phyloP scores from a whole-genome alignment of 2,329 filamentous ascomycete species.

The Penicillium sp. region DNA sequence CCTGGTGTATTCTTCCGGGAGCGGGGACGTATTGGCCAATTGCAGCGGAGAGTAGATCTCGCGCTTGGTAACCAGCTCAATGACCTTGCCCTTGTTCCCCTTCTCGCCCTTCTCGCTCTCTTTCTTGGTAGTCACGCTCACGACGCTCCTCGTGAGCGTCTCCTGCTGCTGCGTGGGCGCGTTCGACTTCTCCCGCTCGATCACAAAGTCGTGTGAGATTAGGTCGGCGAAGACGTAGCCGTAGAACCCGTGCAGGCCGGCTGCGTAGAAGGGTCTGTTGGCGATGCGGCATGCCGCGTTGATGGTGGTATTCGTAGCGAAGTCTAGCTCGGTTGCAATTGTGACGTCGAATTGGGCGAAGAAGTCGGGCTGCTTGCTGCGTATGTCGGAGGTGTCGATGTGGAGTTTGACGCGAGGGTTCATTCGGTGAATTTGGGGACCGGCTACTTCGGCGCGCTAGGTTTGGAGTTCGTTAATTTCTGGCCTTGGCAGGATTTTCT shows the following conservation, averaged over 20 bases:
- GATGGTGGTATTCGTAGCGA: slow-evolving; percentile 72
- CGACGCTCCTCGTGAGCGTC: slow-evolving; percentile 73
- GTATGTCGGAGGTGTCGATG: slow-evolving; percentile 68
- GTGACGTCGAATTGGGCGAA: slow-evolving; percentile 80
- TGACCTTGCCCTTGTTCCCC: slow-evolving; percentile 54
- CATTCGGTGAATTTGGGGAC: slow-evolving; percentile 75
- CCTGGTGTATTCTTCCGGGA: slow-evolving; percentile 70
- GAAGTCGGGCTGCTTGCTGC: slow-evolving; percentile 69
- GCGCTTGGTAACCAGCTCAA: slow-evolving; percentile 87
- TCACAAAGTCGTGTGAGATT: slow-evolving; percentile 84
- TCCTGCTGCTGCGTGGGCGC: slow-evolving; percentile 65
- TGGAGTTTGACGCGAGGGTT: slow-evolving; percentile 84
- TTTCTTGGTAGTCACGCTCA: slow-evolving; percentile 69
- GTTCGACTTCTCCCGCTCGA: slow-evolving; percentile 83
- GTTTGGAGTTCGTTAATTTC: slow-evolving; percentile 8
- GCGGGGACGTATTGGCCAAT: slow-evolving; percentile 75
- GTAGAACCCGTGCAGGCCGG: slow-evolving; percentile 83
- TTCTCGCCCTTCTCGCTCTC: slow-evolving; percentile 53
- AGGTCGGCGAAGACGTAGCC: slow-evolving; percentile 95
- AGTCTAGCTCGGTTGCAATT: slow-evolving; percentile 85
- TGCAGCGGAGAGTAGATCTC: slow-evolving; percentile 88
- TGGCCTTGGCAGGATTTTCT: background rate
- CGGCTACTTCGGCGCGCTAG: slow-evolving; percentile 76
- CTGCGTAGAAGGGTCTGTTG: slow-evolving; percentile 82
- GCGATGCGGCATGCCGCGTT: slow-evolving; percentile 83